phyloP scores from a whole-genome alignment of 2,329 filamentous ascomycete genomes.

The Talaromyces sp. region DNA sequence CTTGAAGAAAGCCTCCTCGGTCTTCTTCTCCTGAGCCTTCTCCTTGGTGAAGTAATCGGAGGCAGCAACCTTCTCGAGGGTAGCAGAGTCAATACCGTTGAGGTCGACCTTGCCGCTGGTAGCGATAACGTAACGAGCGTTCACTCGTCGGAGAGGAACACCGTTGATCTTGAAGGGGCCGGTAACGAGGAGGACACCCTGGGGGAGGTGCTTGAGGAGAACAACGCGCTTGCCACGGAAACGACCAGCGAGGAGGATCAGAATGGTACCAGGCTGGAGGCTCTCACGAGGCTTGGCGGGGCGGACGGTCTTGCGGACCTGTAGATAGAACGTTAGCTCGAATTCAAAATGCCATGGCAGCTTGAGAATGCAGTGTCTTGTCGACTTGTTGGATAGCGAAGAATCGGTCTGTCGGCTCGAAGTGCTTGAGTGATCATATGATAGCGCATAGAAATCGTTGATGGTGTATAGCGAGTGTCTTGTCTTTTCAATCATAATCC shows the following conservation, averaged over 20 bases:
- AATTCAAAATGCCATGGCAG: neutral
- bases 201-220: conserved; percentile 94
- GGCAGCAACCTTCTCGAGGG: conserved; percentile 79
- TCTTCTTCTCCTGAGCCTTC: conserved; percentile 87
- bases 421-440: neutral
- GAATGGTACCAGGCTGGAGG: conserved; percentile 89
- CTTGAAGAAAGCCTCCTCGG: conserved; percentile 99
- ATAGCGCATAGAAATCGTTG: neutral
- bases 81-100: conserved; percentile 68
- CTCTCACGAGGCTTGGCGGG: conserved; percentile 81
- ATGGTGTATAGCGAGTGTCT: conserved; percentile 22
- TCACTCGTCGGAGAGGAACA: conserved; percentile 81
- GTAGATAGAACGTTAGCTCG: conserved; percentile 22
- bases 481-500: conserved; percentile 16
- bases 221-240: conserved; percentile 99
- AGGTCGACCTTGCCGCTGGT: conserved; percentile 56
- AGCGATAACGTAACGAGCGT: conserved; percentile 50
- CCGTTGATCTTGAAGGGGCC: conserved; percentile 99
- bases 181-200: conserved; percentile 98
- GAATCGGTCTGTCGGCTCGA: neutral
- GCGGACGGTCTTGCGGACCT: conserved; percentile 94
- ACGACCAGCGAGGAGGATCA: conserved; percentile 98
- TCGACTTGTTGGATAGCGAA: neutral
- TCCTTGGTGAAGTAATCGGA: conserved; percentile 95
- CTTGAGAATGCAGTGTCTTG: conserved; percentile 12